Evolutionary conservation across 371 early-diverging fungal genomes (phyloP).

Genomic region (Vairimorpha ceranae): DNA sequence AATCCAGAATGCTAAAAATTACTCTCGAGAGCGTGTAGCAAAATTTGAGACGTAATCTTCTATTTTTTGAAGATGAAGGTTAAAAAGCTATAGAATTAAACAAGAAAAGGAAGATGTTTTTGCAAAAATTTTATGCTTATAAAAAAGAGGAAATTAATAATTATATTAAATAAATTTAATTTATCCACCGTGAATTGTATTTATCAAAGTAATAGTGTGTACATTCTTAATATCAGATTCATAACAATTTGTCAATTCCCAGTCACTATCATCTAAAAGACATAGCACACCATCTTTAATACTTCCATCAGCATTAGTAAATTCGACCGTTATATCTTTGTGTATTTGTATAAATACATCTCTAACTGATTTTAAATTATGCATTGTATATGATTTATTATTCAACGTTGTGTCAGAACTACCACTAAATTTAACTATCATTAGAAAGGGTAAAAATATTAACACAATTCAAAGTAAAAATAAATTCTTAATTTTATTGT

Average conservation of each 20-base stretch:
- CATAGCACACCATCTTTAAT: slow-evolving; percentile 39
- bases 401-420: slow-evolving; percentile 17
- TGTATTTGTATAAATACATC: slow-evolving; percentile 29
- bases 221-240: slow-evolving; percentile 1
- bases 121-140: background rate
- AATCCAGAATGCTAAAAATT: too few relatives aligned
- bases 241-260: slow-evolving; percentile 31
- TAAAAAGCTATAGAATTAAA: too few relatives aligned
- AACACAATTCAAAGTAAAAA: background rate
- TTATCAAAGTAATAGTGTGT: slow-evolving; percentile 33
- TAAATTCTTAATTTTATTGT: too few relatives aligned
- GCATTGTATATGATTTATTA: slow-evolving; percentile 7
- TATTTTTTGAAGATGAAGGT: background rate
- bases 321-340: slow-evolving; percentile 6
- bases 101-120: background rate
- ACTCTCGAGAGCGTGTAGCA: too few relatives aligned
- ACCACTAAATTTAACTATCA: slow-evolving; percentile 45
- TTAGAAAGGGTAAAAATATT: background rate
- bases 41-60: background rate
- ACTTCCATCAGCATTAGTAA: slow-evolving; percentile 14
- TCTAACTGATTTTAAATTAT: background rate
- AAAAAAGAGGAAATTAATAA: slow-evolving; percentile 29
- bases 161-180: too few relatives aligned
- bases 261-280: slow-evolving; percentile 41
- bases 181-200: slow-evolving; percentile 51